Base-by-base conservation (phyloP, 192 early-diverging fungal genomes). In the Mortierella alpina region DNA sequence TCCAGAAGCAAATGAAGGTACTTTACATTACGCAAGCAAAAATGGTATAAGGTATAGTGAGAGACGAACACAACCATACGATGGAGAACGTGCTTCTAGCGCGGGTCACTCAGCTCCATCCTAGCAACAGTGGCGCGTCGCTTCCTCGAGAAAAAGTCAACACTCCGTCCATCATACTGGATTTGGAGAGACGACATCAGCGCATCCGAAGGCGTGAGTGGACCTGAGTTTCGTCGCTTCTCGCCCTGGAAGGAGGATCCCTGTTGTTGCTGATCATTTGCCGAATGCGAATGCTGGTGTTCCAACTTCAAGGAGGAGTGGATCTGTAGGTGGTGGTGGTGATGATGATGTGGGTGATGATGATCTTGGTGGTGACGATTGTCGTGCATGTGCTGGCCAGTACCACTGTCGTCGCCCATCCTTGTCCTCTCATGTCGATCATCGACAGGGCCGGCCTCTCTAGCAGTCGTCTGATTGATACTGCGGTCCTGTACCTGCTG, bases 61-160 rank as follows among this genome's bases (percentile, higher is more conserved):
- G 31, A 2, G 31, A 31, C 31, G 31, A 31, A 31, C 31, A 31
- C 31, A 31, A 31, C 31, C 31, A 3, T 31, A 31, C 1, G 31
- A 31, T 31, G 31, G 31, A 31, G 31, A 31, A 31, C 3, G 31
- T 31, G 31, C 31, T 31, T n/a, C n/a, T 31, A 31, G 31, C 31
- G 31, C 31, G 31, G 56, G 7, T 57, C 54, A 15, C 49, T 52
- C 10, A 54, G 58, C 18, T 79, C 75, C 63, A 79, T 70, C 6
- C 63, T 51, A n/a, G 77, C 77, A 15, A 80, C 60, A 6, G 70
- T 80, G 5, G 77, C 69, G 13, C 77, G 52, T 40, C 77, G 69
- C 66, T 80, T 80, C 22, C 77, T 58, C 0, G 77, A 80, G 42
- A 80, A 80, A n/a, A 66, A 66, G 45, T 72, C 61, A 1, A 48